Percentiles rank a stretch among this genome's conserved stretches.
These are phyloP conservation scores for Phytopythium aichiense DNA, from an alignment of 352 stramenopile species.

Conservation along the genomic window DNA sequence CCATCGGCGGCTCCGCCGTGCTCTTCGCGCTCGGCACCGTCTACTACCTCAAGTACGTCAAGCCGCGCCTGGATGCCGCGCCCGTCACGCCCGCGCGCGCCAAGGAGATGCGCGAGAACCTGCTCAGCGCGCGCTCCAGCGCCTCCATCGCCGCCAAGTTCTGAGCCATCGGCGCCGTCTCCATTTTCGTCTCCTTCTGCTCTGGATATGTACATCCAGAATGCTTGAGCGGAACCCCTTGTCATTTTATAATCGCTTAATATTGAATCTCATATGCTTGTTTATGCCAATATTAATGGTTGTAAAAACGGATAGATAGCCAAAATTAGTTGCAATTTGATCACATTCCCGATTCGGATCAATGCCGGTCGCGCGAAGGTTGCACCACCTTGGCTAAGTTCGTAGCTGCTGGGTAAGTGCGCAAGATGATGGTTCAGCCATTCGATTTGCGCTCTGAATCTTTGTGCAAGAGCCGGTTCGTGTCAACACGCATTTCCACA, in stretches of 20 bases:
- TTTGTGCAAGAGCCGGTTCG: neutral
- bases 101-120: conserved; percentile 36
- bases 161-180: neutral
- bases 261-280: no score
- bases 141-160: neutral
- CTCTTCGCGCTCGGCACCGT: conserved; percentile 42
- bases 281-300: no score
- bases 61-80: conserved; percentile 25
- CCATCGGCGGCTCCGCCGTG: conserved; percentile 34
- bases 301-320: no score
- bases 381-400: neutral
- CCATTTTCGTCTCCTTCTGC: no score
- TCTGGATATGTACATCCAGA: no score
- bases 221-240: no score
- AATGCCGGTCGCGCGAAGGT: no score
- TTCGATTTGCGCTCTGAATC: neutral
- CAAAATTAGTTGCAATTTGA: no score
- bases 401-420: neutral
- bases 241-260: no score
- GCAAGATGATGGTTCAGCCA: no score
- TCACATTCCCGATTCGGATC: no score
- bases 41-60: conserved; percentile 35
- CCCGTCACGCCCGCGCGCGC: conserved; percentile 19
- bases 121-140: conserved; percentile 24
- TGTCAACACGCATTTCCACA: neutral